These are phyloP conservation scores for Suhomyces sp. DNA, from an alignment of 805 yeast genomes.

Conservation along the genomic window DNA sequence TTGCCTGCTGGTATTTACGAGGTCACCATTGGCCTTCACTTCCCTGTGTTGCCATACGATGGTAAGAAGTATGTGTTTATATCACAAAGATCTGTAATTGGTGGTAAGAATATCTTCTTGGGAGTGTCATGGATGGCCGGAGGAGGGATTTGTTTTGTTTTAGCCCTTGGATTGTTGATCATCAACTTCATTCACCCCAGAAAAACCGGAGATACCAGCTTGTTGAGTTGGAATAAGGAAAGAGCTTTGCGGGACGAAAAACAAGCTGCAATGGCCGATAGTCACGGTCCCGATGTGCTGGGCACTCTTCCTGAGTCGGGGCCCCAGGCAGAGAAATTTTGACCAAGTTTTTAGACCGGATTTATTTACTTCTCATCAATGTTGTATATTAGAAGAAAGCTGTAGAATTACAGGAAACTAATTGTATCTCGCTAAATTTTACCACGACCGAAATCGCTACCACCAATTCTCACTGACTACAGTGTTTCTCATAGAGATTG, in stretches of 20 bases:
- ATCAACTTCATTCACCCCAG: conserved; percentile 65
- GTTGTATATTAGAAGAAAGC: neutral
- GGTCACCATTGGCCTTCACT: conserved; percentile 65
- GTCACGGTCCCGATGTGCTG: neutral
- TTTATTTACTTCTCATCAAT: neutral
- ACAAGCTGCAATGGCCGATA: conserved; percentile 4
- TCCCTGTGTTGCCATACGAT: conserved; percentile 68
- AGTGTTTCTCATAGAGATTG: no score
- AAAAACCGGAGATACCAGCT: conserved; percentile 67
- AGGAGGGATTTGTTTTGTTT: conserved; percentile 64
- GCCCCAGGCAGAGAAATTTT: neutral
- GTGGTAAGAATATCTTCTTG: conserved; percentile 72
- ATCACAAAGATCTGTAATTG: conserved; percentile 68
- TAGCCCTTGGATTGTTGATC: conserved; percentile 51
- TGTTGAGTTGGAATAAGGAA: conserved; percentile 69
- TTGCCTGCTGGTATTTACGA: conserved; percentile 61
- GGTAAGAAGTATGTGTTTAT: conserved; percentile 68
- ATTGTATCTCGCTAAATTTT: no score
- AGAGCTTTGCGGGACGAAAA: conserved; percentile 15
- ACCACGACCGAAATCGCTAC: no score
- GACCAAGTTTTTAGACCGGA: neutral
- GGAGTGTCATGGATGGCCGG: conserved; percentile 75
- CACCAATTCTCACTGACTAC: no score
- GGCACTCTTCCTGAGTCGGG: neutral
- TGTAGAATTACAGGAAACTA: no score